Percentiles rank a stretch among this genome's conserved stretches.
phyloP scores from a whole-genome alignment of 2,329 filamentous ascomycete genomes.

The Cordyceps farinosa region DNA sequence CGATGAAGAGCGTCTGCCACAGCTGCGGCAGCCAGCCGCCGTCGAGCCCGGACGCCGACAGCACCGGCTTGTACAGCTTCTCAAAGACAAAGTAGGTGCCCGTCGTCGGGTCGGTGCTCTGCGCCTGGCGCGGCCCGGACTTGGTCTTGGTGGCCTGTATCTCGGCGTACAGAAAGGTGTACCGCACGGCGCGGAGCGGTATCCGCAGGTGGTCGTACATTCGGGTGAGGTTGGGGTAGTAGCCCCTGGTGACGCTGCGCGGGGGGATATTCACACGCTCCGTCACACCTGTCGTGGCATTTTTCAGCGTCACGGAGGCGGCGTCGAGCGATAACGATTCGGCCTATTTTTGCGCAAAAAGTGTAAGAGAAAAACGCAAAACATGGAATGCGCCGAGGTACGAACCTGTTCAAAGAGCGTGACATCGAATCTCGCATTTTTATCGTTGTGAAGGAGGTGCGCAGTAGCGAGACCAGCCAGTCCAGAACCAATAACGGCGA shows the following conservation, averaged over 20 bases:
- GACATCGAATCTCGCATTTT: conserved; percentile 29
- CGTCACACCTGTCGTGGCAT: conserved; percentile 27
- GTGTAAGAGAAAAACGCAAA: not conserved
- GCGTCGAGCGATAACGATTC: conserved; percentile 35
- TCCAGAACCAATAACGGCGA: conserved; percentile 37
- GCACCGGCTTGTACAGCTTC: conserved; percentile 20
- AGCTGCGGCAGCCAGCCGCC: conserved; percentile 2
- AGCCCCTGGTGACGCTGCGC: conserved; percentile 39
- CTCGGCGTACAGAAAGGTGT: conserved; percentile 50
- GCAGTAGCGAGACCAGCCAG: conserved; percentile 36
- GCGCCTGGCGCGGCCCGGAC: conserved; percentile 17
- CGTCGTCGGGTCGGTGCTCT: conserved; percentile 17
- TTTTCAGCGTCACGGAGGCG: conserved; percentile 35
- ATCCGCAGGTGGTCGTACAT: conserved; percentile 56
- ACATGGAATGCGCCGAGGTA: not conserved
- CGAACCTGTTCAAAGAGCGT: conserved; percentile 36
- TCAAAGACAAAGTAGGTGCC: conserved; percentile 43
- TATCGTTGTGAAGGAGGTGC: conserved; percentile 33
- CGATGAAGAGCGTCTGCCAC: conserved; percentile 30
- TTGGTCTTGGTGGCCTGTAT: conserved; percentile 10
- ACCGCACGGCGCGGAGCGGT: conserved; percentile 45
- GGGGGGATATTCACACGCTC: conserved; percentile 40
- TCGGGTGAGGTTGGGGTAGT: conserved; percentile 51
- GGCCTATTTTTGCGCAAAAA: conserved; percentile 24
- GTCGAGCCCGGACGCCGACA: not conserved